phyloP scores from a whole-genome alignment of 2,329 filamentous ascomycete genomes.

The Tolypocladium pustulatum region DNA sequence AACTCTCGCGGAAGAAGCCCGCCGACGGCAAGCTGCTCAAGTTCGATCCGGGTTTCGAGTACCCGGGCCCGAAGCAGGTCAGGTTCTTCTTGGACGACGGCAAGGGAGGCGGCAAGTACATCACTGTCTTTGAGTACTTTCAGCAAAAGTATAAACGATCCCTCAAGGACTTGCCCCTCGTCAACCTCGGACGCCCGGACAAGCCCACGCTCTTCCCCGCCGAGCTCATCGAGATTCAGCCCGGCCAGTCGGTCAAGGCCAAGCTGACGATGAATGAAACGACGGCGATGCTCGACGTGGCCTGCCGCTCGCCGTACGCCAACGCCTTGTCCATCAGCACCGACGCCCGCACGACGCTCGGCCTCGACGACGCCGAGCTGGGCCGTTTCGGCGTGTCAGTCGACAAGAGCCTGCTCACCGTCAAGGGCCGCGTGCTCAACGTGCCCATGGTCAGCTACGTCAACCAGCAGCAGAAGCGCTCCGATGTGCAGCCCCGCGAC shows the following conservation, averaged over 20 bases:
- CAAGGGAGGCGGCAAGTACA: conserved; percentile 13
- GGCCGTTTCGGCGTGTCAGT: conserved; percentile 53
- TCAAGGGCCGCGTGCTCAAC: conserved; percentile 57
- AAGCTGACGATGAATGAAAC: conserved; percentile 54
- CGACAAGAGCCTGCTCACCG: conserved; percentile 53
- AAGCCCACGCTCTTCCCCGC: conserved; percentile 56
- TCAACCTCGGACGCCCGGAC: conserved; percentile 52
- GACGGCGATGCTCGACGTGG: conserved; percentile 59
- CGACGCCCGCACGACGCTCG: conserved; percentile 45
- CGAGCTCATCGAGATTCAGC: conserved; percentile 52
- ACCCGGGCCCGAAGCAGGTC: conserved; percentile 21
- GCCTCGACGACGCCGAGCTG: conserved; percentile 40
- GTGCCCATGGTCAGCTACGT: conserved; percentile 53
- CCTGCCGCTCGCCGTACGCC: conserved; percentile 52
- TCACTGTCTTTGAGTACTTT: conserved; percentile 34
- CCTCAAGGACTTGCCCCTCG: conserved; percentile 39
- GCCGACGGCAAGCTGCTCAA: conserved; percentile 10
- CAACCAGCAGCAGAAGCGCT: conserved; percentile 9
- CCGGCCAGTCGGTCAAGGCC: conserved; percentile 52
- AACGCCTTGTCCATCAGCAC: conserved; percentile 58
- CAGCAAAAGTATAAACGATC: conserved; percentile 23
- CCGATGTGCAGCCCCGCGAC: conserved; percentile 22
- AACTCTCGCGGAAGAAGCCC: conserved; percentile 7
- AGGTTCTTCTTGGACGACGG: conserved; percentile 19
- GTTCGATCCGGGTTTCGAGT: conserved; percentile 14